Evolutionary conservation across 2,329 filamentous ascomycete genomes (phyloP).

Genomic region (Exophiala dermatitidis): DNA sequence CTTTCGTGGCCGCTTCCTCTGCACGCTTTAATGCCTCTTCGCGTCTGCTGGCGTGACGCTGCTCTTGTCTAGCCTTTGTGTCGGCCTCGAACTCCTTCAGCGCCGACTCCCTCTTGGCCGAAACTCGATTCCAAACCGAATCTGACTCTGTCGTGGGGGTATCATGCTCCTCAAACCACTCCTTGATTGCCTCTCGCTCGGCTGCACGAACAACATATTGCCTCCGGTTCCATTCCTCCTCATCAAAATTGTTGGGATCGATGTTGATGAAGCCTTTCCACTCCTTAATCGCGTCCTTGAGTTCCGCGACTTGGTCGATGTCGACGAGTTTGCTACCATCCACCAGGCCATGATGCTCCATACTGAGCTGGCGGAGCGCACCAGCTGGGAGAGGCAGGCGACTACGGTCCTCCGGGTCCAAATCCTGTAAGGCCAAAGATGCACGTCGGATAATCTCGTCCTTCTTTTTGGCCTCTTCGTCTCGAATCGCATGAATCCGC

Average conservation of each 20-base stretch:
- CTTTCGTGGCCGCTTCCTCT: conserved; percentile 4
- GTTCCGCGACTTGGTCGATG: not conserved
- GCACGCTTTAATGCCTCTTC: conserved; percentile 1
- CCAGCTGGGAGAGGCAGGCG: conserved; percentile 9
- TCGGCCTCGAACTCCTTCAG: conserved; percentile 4
- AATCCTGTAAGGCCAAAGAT: conserved; percentile 29
- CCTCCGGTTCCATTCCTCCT: conserved; percentile 1
- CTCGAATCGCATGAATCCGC: conserved; percentile 13
- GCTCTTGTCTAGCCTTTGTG: not conserved
- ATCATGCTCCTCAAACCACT: conserved; percentile 13
- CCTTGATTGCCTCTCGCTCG: conserved; percentile 13
- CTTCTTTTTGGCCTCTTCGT: conserved; percentile 19
- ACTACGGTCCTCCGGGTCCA: conserved; percentile 8
- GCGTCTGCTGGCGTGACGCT: conserved; percentile 3
- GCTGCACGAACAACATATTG: conserved; percentile 3
- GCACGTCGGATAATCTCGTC: conserved; percentile 25
- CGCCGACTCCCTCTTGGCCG: conserved; percentile 9
- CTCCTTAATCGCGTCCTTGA: conserved; percentile 6
- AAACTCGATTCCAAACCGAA: conserved; percentile 13
- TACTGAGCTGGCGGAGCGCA: conserved; percentile 15
- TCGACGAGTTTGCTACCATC: conserved; percentile 5
- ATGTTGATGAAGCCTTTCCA: conserved; percentile 3
- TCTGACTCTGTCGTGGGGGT: conserved; percentile 6
- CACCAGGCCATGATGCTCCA: conserved; percentile 15
- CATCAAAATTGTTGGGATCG: conserved; percentile 6